Evolutionary conservation across 306 rosid species (phyloP).

Genomic region (Bauhinia variegata): DNA sequence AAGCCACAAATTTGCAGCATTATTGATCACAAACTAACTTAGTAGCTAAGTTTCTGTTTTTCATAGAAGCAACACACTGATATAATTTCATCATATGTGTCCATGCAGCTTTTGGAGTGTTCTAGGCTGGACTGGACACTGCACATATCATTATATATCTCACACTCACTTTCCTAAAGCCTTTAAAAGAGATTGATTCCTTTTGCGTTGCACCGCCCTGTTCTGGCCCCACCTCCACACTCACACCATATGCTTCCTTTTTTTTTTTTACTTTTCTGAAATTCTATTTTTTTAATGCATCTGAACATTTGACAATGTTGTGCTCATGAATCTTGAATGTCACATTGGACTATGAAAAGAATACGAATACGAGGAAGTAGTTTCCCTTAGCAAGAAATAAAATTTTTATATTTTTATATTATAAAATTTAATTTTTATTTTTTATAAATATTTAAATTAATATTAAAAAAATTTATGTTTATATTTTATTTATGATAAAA

Average conservation of each 20-base stretch:
- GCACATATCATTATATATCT: constrained; percentile 14
- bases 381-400: too few species aligned
- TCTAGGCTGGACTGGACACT: constrained; percentile 58
- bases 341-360: too few species aligned
- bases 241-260: background rate
- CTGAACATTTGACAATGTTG: too few species aligned
- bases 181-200: constrained; percentile 41
- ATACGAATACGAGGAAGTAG: too few species aligned
- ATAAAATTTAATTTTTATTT: too few species aligned
- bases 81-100: constrained; percentile 7
- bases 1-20: constrained; percentile 38
- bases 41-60: constrained; percentile 63
- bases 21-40: constrained; percentile 63
- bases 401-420: too few species aligned
- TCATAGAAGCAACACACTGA: constrained; percentile 24
- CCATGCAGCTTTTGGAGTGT: constrained; percentile 56
- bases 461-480: too few species aligned
- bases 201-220: constrained; percentile 40
- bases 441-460: too few species aligned
- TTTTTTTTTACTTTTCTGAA: background rate
- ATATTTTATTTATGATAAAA: too few species aligned
- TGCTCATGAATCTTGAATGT: too few species aligned
- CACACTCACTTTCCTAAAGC: constrained; percentile 42
- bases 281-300: too few species aligned
- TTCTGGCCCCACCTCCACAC: constrained; percentile 3